phyloP scores from a whole-genome alignment of 306 rosid genomes.

The Dryas octopetala region DNA sequence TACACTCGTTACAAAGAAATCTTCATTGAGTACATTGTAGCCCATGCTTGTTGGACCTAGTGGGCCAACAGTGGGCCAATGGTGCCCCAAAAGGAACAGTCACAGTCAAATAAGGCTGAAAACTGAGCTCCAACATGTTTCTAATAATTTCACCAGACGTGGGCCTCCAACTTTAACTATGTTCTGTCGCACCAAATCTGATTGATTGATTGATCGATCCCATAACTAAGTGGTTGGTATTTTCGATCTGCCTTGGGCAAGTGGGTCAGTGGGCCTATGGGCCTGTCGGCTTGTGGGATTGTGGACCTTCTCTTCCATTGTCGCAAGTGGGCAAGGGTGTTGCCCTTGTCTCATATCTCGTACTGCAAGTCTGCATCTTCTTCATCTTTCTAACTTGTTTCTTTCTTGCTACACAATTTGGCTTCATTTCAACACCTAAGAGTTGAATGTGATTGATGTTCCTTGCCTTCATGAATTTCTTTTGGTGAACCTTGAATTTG shows the following conservation, averaged over 20 bases:
- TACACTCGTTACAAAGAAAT: too few species aligned
- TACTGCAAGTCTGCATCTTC: background rate
- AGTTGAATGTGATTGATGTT: background rate
- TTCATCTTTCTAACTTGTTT: background rate
- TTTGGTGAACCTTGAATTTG: too few species aligned
- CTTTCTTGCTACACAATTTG: background rate
- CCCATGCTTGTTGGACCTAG: background rate
- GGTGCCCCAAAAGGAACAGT: background rate
- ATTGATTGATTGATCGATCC: constrained; percentile 5
- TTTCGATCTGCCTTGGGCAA: constrained; percentile 24
- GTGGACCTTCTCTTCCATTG: constrained; percentile 17
- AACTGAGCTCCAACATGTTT: constrained; percentile 24
- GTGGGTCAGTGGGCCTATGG: background rate
- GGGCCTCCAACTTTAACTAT: constrained; percentile 34
- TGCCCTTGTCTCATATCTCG: background rate
- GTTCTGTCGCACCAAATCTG: constrained; percentile 25
- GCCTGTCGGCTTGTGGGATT: background rate
- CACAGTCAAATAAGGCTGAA: constrained; percentile 14
- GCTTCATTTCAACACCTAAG: background rate
- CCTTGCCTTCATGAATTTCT: background rate
- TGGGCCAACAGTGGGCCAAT: background rate
- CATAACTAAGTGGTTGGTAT: constrained; percentile 6
- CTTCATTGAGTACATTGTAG: background rate
- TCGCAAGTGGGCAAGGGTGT: constrained; percentile 10
- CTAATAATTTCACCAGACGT: constrained; percentile 10